Percentiles rank a stretch among this genome's conserved stretches.
Conservation (phyloP, 2,329 filamentous ascomycete genomes). For the Reticulascus tulasneorum region DNA sequence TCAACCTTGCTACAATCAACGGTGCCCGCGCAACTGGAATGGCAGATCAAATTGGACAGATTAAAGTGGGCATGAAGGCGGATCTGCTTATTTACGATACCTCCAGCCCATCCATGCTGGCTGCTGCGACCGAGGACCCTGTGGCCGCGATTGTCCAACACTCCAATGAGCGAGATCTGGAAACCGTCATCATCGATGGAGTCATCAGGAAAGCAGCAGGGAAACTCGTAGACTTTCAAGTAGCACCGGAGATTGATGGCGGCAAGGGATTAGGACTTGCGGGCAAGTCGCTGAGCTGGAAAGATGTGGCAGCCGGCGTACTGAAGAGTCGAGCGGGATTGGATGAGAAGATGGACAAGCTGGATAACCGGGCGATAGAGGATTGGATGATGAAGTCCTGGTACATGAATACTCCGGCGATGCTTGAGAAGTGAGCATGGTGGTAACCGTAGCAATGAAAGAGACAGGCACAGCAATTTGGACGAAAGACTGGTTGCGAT, state of each 20-base stretch:
- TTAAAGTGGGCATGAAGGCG: slow-evolving; percentile 41
- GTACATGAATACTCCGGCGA: slow-evolving; percentile 1
- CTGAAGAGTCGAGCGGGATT: slow-evolving; percentile 2
- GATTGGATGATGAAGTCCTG: not conserved
- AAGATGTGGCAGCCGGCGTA: not conserved
- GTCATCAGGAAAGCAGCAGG: slow-evolving; percentile 30
- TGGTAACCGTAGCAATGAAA: no score
- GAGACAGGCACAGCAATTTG: no score
- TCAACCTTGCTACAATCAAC: slow-evolving; percentile 45
- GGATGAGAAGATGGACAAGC: not conserved
- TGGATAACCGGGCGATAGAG: slow-evolving; percentile 3
- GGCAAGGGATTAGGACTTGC: not conserved
- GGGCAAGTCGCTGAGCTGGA: not conserved
- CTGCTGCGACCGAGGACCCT: slow-evolving; percentile 34
- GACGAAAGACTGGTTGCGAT: no score
- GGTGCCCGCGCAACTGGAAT: slow-evolving; percentile 39
- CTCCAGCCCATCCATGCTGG: slow-evolving; percentile 25
- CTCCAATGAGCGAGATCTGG: slow-evolving; percentile 34
- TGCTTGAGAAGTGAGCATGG: slow-evolving; percentile 4
- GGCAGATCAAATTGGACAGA: slow-evolving; percentile 36
- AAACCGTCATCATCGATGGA: slow-evolving; percentile 38
- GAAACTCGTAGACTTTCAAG: slow-evolving; percentile 15
- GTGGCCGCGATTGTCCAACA: slow-evolving; percentile 39
- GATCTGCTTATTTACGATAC: slow-evolving; percentile 46
- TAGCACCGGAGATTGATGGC: not conserved